Percentiles rank a stretch among this genome's conserved stretches.
These are phyloP conservation scores for Pezicula neosporulosa DNA, from an alignment of 2,329 filamentous ascomycete genomes.

Conservation along the genomic window DNA sequence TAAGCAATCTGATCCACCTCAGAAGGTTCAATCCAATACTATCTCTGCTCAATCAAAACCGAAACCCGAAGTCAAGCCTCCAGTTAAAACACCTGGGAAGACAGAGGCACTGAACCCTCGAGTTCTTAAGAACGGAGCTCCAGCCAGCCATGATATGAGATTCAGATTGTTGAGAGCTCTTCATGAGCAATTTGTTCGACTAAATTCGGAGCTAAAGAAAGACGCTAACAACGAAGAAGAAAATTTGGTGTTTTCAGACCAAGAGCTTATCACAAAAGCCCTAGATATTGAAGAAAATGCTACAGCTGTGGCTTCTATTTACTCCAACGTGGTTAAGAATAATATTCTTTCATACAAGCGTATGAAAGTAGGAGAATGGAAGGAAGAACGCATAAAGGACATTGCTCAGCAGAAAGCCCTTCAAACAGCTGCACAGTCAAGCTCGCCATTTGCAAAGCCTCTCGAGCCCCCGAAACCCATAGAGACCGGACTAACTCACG, in stretches of 20 bases:
- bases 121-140: slow-evolving; percentile 52
- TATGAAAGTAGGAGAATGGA: slow-evolving; percentile 72
- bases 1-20: neutral
- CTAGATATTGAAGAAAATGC: slow-evolving; percentile 77
- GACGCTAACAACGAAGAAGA: slow-evolving; percentile 45
- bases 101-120: slow-evolving; percentile 64
- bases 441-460: slow-evolving; percentile 24
- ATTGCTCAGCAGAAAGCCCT: slow-evolving; percentile 32
- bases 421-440: slow-evolving; percentile 29
- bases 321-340: slow-evolving; percentile 81
- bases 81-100: slow-evolving; percentile 23
- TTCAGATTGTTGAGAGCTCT: slow-evolving; percentile 58
- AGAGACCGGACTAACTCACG: slow-evolving; percentile 63
- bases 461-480: slow-evolving; percentile 47
- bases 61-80: slow-evolving; percentile 2
- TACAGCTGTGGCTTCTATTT: slow-evolving; percentile 69
- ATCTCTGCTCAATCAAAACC: slow-evolving; percentile 9
- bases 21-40: slow-evolving; percentile 10
- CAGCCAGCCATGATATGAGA: slow-evolving; percentile 54
- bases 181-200: slow-evolving; percentile 60
- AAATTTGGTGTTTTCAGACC: slow-evolving; percentile 55
- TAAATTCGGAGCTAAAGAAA: slow-evolving; percentile 61
- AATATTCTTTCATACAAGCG: slow-evolving; percentile 72
- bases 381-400: slow-evolving; percentile 50
- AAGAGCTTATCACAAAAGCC: slow-evolving; percentile 64